Base-by-base conservation (phyloP, 2,329 filamentous ascomycete genomes). In the Fusarium lyarnte region DNA sequence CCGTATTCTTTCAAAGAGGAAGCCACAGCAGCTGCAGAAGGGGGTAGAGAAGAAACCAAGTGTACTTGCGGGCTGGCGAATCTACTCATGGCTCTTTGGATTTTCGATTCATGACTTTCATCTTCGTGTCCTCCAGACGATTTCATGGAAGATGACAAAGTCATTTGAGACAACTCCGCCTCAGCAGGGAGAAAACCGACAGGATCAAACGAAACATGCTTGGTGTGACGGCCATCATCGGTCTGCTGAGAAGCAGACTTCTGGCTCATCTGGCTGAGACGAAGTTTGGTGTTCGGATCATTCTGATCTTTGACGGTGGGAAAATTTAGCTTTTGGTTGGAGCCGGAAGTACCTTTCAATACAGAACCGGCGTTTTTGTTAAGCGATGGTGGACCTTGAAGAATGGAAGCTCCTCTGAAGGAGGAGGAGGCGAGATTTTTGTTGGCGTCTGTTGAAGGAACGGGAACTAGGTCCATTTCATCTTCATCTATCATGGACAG, bases 301-400 rank as follows among this genome's bases (percentile, higher is more conserved):
- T 90, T 87, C 2, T 91, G 88, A 74, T 95, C 90, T 81, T 97
- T 97, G 27, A 95, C 93, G 17, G 94, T 88, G 3, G 92, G 88
- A 76, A 94, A 97, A 33, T 86, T 87, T 31, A 94, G 83, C 3
- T 77, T 80, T 8, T 81, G 80, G 31, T 80, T 82, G 27, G 84
- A 86, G 69, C 47, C 38, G 14, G 54, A 19, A n/a, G 41, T 38
- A 16, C 66, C 70, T 25, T 70, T 70, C 17, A 54, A 43, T 16
- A 36, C 13, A 29, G 66, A 46, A 10, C 17, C 49, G 16, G 43
- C 17, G 12, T 21, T 35, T 36, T 54, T 72, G 33, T 43, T 57
- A 19, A 38, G 46, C 3, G 49, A 51, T 23, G 35, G 57, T 36
- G 33, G 52, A 5, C 69, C 42, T 49, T 72, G 64, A 21, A 59